Percentiles rank a stretch among this genome's conserved stretches.
phyloP scores from a whole-genome alignment of 1,284 basidiomycete genomes.

The Mycena sp. region DNA sequence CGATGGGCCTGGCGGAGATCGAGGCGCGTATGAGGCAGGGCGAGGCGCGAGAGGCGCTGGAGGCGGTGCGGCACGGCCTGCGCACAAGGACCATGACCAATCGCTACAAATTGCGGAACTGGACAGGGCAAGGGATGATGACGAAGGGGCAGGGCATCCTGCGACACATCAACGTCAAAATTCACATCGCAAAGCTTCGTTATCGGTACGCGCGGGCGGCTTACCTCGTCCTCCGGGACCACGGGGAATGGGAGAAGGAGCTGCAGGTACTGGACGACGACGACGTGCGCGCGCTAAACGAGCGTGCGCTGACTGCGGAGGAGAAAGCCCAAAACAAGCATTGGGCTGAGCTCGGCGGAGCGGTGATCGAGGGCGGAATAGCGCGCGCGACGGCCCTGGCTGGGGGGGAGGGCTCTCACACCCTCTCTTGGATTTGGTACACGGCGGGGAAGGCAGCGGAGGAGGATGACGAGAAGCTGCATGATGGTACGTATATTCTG shows the following conservation, averaged over 20 bases:
- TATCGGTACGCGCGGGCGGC: slow-evolving; percentile 15
- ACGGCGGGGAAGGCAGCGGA: no score
- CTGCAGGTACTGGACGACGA: no score
- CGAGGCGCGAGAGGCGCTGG: no score
- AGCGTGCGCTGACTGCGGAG: slow-evolving; percentile 8
- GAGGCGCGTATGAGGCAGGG: no score
- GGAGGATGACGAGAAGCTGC: no score
- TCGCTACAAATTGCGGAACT: no score
- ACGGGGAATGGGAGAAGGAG: no score
- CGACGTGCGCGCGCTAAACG: background rate
- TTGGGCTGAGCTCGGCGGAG: slow-evolving; percentile 1
- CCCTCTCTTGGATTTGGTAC: background rate
- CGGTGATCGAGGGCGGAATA: slow-evolving; percentile 15
- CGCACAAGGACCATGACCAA: no score
- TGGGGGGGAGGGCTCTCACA: background rate
- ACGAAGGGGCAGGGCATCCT: background rate
- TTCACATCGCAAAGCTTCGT: slow-evolving; percentile 4
- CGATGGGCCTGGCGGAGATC: no score
- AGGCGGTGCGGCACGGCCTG: no score
- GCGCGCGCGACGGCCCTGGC: slow-evolving; percentile 1
- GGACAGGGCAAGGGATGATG: background rate
- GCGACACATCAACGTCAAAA: slow-evolving; percentile 11
- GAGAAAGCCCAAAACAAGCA: background rate
- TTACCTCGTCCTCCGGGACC: no score
- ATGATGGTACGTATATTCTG: no score